Base-by-base conservation (phyloP, 768 basidiomycete species). In the Podaxis sp. region DNA sequence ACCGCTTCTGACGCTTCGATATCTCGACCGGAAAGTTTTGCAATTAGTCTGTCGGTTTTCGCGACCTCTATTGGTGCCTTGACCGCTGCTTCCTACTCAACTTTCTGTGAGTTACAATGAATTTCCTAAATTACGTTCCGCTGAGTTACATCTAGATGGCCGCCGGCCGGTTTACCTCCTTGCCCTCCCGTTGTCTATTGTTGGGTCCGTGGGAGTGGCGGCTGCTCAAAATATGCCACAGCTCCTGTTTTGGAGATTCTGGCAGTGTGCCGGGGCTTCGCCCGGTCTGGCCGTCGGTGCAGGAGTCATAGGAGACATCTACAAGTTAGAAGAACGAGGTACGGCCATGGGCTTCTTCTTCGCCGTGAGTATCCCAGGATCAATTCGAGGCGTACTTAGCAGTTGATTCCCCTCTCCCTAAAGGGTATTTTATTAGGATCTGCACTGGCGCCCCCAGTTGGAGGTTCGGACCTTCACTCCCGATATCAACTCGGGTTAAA, bases 271-370 rank as follows among this genome's bases (percentile, higher is more conserved):
- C 44, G 90, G 89, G 16, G 76, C 83, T 4, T 80, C 85, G 5
- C 81, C 81, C 10, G 83, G 77, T 2, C 67, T 77, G 68, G 82
- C 79, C n/a, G 77, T 82, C 55, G 90, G 80, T 14, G 78, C 79
- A 0, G 88, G 81, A 1, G 80, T 84, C 4, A 84, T 89, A 27
- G 85, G 84, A 0, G 88, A 89, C 65, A 85, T 90, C 2, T 89
- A 88, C 69, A 79, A 71, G 53, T 66, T 87, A 2, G 88, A 89
- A 57, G 83, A 88, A 62, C 74, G 86, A 27, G 84, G 77, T 2
- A 74, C 77, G 2, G 85, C 83, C 0, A 82, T 88, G 75, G 87
- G 86, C 0, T 70, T 84, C 1, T 86, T 83, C 68, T 77, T 83
- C 55, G 81, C 75, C 1, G 85, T 86, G 46, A 54, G 74, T 69